Evolutionary conservation across 23 red algal species (phyloP), one percentile per base, ranked within the genome.

Genomic region (Gracilaria domingensis): DNA sequence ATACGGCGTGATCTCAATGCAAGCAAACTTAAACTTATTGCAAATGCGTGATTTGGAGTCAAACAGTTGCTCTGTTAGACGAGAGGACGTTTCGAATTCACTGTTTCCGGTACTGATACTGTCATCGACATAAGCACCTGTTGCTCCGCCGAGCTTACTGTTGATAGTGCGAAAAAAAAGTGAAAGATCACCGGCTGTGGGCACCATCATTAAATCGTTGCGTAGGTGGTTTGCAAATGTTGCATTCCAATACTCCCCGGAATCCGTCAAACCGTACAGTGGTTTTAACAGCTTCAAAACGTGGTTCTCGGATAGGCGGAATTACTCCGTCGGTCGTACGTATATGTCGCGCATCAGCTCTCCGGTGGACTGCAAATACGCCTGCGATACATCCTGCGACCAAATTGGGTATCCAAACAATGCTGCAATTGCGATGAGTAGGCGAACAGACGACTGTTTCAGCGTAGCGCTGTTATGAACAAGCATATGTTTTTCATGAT

Each of bases 41-140:
- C 39, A 72, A 2, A 48, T 28, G 2, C 51, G 24, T 12, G 44
- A 5, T 59, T 79, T 90, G 11, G 55, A 80, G 14, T 90, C 49
- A 37, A 90, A 90, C 4, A 38, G 48, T 47, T 81, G n/a, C 18
- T 35, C 26, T 21, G 55, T 90, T 17, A 48, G 24, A 2, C 32
- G 25, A 0, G 74, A 29, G 26, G 12, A 8, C 4, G 81, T 55
- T 4, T 48, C 42, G 40, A 90, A 80, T 2, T 66, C 74, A 34
- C 0, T 8, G 0, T 29, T 61, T 26, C 69, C 85, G 47, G 85
- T 48, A 11, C 49, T n/a, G 18, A 89, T 61, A 14, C 4, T 50
- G 29, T 90, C 75, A 67, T 81, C 87, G 0, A 80, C 74, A 28
- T 90, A 90, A 8, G 50, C 56, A 16, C 75, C 87, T 1, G 59